Evolutionary conservation across 768 basidiomycete species (phyloP).

Genomic region (Russula vinacea): DNA sequence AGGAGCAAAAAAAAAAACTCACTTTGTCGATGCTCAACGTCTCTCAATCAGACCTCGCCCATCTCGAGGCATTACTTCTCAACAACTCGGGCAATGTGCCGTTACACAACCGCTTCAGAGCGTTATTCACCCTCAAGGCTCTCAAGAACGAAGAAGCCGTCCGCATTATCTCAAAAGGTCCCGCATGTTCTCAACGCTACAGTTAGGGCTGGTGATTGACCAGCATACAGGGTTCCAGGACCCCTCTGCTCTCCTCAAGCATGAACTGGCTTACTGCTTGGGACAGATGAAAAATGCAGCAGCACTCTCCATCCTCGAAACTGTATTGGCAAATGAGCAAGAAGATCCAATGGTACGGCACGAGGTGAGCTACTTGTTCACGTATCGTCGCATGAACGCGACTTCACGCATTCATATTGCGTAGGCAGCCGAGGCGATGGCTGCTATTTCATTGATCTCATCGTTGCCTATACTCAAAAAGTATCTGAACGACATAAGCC

Average conservation of each 20-base stretch:
- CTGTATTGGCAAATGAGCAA: conserved; percentile 60
- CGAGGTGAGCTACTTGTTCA: conserved; percentile 53
- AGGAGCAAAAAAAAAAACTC: conserved; percentile 12
- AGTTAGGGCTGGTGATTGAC: neutral
- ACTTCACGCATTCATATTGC: neutral
- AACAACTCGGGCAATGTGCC: conserved; percentile 69
- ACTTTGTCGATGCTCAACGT: conserved; percentile 31
- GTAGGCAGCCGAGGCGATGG: conserved; percentile 98
- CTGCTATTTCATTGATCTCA: conserved; percentile 72
- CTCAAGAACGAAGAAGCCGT: conserved; percentile 77
- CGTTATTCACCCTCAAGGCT: conserved; percentile 89
- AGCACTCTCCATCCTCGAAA: conserved; percentile 77
- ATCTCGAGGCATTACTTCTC: conserved; percentile 74
- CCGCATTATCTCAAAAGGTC: conserved; percentile 81
- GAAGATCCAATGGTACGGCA: conserved; percentile 98
- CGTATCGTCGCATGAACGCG: conserved; percentile 28
- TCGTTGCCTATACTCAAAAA: conserved; percentile 69
- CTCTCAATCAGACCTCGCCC: conserved; percentile 53
- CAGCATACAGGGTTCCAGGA: conserved; percentile 70
- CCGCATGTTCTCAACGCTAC: conserved; percentile 14
- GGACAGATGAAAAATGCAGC: conserved; percentile 78
- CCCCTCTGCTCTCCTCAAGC: conserved; percentile 86
- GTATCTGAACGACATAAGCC: conserved; percentile 67
- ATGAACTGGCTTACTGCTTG: conserved; percentile 95
- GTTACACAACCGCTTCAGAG: conserved; percentile 84